phyloP scores from a whole-genome alignment of 306 rosid genomes.

The Boehmeria nivea region DNA sequence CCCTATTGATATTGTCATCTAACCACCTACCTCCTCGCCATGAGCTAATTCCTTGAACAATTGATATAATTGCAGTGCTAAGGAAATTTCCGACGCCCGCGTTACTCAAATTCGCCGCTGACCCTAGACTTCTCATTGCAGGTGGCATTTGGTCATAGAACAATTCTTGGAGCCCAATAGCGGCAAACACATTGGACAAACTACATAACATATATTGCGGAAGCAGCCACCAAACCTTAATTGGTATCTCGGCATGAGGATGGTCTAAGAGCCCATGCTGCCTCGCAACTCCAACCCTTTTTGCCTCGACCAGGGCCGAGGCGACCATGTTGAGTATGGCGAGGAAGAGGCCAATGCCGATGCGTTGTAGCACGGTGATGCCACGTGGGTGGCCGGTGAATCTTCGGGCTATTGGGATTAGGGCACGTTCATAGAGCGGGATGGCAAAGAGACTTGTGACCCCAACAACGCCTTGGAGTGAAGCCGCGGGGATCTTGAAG shows the following conservation, averaged over 20 bases:
- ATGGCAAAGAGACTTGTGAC: constrained; percentile 34
- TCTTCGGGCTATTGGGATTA: constrained; percentile 38
- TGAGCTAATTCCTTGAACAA: constrained; percentile 26
- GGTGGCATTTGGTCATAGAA: constrained; percentile 70
- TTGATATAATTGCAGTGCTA: constrained; percentile 34
- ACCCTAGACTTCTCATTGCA: constrained; percentile 57
- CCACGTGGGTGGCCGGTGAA: constrained; percentile 46
- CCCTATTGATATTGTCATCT: constrained; percentile 48
- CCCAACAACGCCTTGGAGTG: constrained; percentile 56
- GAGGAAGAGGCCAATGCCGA: constrained; percentile 52
- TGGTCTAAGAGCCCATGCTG: constrained; percentile 34
- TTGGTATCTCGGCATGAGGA: constrained; percentile 44
- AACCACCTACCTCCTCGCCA: constrained; percentile 44
- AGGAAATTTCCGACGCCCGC: constrained; percentile 53
- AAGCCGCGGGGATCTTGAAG: constrained; percentile 57
- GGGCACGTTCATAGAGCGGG: constrained; percentile 50
- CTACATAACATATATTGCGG: constrained; percentile 61
- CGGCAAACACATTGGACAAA: constrained; percentile 42
- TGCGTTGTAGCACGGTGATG: constrained; percentile 57
- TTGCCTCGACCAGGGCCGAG: constrained; percentile 47
- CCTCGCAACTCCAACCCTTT: constrained; percentile 44
- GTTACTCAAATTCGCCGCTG: constrained; percentile 57
- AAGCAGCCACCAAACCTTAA: constrained; percentile 68
- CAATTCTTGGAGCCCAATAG: constrained; percentile 57
- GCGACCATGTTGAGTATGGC: constrained; percentile 55